Base-by-base conservation (phyloP, 495 filamentous ascomycete species). In the Neurospora discreta region DNA sequence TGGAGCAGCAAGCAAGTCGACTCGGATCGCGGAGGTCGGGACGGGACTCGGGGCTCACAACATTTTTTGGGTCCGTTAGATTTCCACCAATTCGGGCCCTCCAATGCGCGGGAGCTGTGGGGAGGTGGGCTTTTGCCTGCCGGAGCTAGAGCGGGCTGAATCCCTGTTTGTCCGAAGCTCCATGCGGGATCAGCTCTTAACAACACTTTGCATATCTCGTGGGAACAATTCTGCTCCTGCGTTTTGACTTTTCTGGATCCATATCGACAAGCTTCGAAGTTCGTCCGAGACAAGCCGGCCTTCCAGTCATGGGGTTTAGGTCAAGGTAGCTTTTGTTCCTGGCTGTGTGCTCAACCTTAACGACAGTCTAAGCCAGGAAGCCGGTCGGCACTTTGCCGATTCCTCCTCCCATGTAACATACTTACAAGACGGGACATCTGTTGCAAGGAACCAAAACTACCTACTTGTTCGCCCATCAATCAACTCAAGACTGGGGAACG, bases 31-130 rank as follows among this genome's bases (percentile, higher is more conserved):
- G 52, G 52, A 60, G 52, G 52, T 60, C 52, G 26, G 52, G 26
- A 33, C 69, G 26, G 42, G 40, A 70, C 26, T 70, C 26, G 60
- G 71, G 75, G 69, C 70, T 71, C 58, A 58, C 68, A 78, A 78
- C 76, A 76, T 74, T 78, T 78, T 78, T 78, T 74, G 74, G 72
- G 41, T 39, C 18, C 43, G 40, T 3, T 33, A 16, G 40, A 6
- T 38, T 38, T 13, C 42, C 38, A 58, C 72, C 73, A 78, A 76
- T 78, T 74, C 41, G 20, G 13, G 20, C 5, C 67, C 18, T 18
- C 68, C 43, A 74, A 69, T 77, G 74, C 72, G 26, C 42, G 43
- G 39, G 26, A 72, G 71, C 68, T 72, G 36, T 75, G 75, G 77
- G 71, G 70, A 70, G 2, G 18, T 60, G 52, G 52, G 23, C 23